Base-by-base conservation (phyloP, 1,284 basidiomycete species). In the Volvariella volvacea region DNA sequence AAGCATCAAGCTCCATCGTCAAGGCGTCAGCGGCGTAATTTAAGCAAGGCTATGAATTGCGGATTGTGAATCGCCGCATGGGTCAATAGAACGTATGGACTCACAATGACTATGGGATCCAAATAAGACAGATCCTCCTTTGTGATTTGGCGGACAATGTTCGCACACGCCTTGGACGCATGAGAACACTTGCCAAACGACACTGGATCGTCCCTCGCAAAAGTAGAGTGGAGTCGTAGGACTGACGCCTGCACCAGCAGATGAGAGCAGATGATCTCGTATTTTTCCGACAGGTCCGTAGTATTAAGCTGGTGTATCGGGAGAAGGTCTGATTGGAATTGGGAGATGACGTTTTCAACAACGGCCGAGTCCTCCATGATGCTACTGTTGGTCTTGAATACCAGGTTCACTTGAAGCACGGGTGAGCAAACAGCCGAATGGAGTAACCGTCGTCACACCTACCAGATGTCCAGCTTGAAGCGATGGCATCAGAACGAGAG, bases 61-160 rank as follows among this genome's bases (percentile, higher is more conserved):
- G 39, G 41, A 42, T 40, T 48, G 39, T 22, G 15, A 39, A 4
- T 34, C 43, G 47, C 25, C 42, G 50, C 49, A 47, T 40, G 14
- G 45, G 42, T 45, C 44, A n/a, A n/a, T n/a, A n/a, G n/a, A n/a
- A n/a, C n/a, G n/a, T 22, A 44, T 20, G 4, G 12, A 66, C 83
- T 52, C 65, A 87, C 83, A 46, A 80, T 82, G 49, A 87, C 69
- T 50, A 86, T 75, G 17, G 85, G 85, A 63, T 88, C 84, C 22
- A 88, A 68, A 58, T 76, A 82, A 33, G 74, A 71, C 48, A 75
- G 83, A 55, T 86, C 83, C 53, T 72, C 61, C 30, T 85, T 81
- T 20, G 68, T 60, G 46, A 85, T 67, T 48, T 76, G 73, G 55
- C 79, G 79, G 53, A 79, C 71, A 52, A 86, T 64, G 36, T 70